Percentiles rank a stretch among this genome's conserved stretches.
phyloP scores from a whole-genome alignment of 257 asterid species.

The Forsythia viridissima region DNA sequence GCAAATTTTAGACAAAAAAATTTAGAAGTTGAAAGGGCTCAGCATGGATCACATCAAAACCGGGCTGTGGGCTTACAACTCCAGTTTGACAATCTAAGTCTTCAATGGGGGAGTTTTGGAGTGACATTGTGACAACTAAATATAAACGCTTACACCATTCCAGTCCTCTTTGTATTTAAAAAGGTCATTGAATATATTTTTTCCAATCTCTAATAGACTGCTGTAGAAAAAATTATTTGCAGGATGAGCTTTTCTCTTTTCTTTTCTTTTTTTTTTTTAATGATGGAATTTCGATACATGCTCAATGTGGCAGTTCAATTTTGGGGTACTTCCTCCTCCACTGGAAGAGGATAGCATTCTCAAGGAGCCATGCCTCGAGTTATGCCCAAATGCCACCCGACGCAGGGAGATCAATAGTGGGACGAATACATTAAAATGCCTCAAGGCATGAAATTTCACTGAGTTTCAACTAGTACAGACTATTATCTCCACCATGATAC shows the following conservation, averaged over 20 bases:
- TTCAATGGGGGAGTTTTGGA: too few species aligned
- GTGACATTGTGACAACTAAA: not conserved
- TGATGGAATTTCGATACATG: not conserved
- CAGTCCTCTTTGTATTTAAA: not conserved
- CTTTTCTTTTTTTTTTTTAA: not conserved
- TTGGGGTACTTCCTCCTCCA: conserved; percentile 70
- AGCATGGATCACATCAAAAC: too few species aligned
- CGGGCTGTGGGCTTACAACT: too few species aligned
- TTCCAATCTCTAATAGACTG: not conserved
- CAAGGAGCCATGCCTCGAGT: conserved; percentile 73
- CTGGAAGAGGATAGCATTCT: conserved; percentile 57
- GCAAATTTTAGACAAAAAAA: too few species aligned
- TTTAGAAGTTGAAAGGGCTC: too few species aligned
- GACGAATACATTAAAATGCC: conserved; percentile 43
- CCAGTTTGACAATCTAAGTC: too few species aligned
- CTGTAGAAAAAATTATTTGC: not conserved
- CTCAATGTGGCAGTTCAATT: conserved; percentile 58
- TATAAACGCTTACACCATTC: too few species aligned
- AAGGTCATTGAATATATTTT: not conserved
- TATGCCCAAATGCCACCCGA: conserved; percentile 64
- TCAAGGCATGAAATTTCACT: conserved; percentile 36
- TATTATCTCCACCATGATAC: not conserved
- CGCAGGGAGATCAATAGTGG: conserved; percentile 36
- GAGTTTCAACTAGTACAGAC: not conserved
- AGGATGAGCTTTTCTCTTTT: not conserved